Percentiles rank a stretch among this genome's conserved stretches.
Evolutionary conservation across 768 basidiomycete species (phyloP).

Genomic region (Clitopilus passeckerianus): DNA sequence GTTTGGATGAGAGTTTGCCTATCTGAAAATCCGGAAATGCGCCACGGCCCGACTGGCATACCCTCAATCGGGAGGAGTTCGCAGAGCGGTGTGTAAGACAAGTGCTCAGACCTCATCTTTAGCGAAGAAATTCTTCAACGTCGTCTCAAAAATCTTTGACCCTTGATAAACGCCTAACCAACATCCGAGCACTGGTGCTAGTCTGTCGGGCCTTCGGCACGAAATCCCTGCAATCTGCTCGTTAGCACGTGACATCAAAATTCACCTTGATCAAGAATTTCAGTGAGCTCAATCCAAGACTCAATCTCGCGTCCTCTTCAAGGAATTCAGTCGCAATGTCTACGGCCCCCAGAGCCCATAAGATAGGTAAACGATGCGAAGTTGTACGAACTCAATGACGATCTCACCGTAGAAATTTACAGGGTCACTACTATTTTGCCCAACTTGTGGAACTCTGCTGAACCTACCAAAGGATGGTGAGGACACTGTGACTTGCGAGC

Average conservation of each 20-base stretch:
- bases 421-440: slow-evolving; percentile 95
- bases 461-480: slow-evolving; percentile 75
- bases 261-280: not conserved
- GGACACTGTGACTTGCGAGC: slow-evolving; percentile 75
- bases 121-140: too few species aligned
- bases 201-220: too few species aligned
- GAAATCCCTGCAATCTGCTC: too few species aligned
- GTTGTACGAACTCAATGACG: slow-evolving; percentile 8
- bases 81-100: too few species aligned
- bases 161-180: too few species aligned
- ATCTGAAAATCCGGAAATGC: too few species aligned
- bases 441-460: slow-evolving; percentile 86
- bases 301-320: not conserved
- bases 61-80: too few species aligned
- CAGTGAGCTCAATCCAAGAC: not conserved
- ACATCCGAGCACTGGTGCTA: too few species aligned
- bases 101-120: too few species aligned
- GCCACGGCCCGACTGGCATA: too few species aligned
- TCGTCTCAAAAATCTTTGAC: too few species aligned
- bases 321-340: not conserved
- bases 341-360: slow-evolving; percentile 28
- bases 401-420: not conserved
- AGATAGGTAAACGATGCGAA: slow-evolving; percentile 48
- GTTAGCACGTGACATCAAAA: not conserved
- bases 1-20: too few species aligned